These are phyloP conservation scores for Diaporthe citriasiana DNA, from an alignment of 2,329 filamentous ascomycete species.

Conservation along the genomic window DNA sequence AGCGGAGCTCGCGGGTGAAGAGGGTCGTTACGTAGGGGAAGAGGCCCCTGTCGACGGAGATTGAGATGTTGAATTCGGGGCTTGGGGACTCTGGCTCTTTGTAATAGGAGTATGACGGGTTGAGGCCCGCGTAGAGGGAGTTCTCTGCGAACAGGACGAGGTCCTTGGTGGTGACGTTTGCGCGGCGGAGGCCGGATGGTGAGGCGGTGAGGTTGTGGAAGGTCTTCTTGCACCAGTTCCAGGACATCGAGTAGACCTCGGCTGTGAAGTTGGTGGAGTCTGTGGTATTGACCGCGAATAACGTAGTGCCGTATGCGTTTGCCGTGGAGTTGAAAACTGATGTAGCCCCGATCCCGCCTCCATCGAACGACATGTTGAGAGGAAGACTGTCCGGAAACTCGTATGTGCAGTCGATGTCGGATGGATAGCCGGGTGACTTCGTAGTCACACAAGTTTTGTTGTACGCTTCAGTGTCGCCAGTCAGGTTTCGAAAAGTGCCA, in stretches of 20 bases:
- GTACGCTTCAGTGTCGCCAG: neutral
- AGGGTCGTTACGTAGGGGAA: slow-evolving; percentile 1
- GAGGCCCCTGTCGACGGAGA: neutral
- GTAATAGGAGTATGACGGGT: neutral
- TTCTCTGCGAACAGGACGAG: neutral
- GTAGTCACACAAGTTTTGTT: neutral
- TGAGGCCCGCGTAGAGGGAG: neutral
- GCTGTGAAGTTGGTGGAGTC: neutral
- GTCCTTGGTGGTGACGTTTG: neutral
- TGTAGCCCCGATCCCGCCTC: neutral
- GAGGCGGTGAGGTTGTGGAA: slow-evolving; percentile 8
- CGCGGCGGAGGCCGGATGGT: neutral
- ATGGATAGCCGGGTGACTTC: neutral
- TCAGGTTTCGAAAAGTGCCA: neutral
- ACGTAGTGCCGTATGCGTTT: neutral
- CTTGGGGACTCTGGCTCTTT: neutral
- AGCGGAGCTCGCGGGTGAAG: neutral
- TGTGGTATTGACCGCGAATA: neutral
- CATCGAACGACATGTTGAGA: neutral
- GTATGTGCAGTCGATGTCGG: neutral
- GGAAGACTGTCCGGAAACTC: slow-evolving; percentile 5
- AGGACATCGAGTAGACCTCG: slow-evolving; percentile 5
- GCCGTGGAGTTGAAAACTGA: neutral
- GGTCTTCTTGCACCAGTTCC: slow-evolving; percentile 10
- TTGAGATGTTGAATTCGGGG: neutral